Evolutionary conservation across 1,284 basidiomycete species (phyloP), one percentile per base, ranked within the genome.

Genomic region (Melampsora allii-populina): DNA sequence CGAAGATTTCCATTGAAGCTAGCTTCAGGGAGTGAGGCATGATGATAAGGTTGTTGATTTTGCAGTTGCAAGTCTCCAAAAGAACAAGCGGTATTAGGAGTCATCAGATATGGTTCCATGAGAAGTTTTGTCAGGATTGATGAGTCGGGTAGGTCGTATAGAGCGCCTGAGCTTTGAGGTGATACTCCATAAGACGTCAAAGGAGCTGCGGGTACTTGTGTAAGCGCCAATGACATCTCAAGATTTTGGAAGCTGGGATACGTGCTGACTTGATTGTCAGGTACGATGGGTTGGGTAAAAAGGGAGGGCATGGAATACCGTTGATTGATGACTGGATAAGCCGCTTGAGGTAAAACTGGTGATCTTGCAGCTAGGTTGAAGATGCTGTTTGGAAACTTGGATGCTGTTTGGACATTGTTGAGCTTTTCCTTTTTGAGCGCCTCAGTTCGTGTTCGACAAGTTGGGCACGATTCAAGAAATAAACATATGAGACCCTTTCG

Each of bases 401-500:
- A 6, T 21, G 50, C 39, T 12, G 39, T 12, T 42, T 42, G 39
- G 39, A 3, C 12, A 56, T 21, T 56, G 50, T 21, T 56, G 7
- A 56, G 27, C 50, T 42, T 59, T 27, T 68, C 66, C 56, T 67
- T 67, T 42, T 59, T 67, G 12, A 36, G 48, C 29, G 66, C 66
- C 21, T 67, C 66, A 59, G 21, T 67, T 27, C 66, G 66, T 36
- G 66, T 59, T 21, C 56, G 66, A 59, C 66, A 67, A 12, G 66
- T 67, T 19, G 66, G 66, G 46, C 66, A 67, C 29, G 33, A 56
- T 58, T 67, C 50, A 27, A 68, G 67, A 46, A 68, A 68, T n/a
- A 68, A 24, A 58, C 67, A 68, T 31, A 68, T 68, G 17, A 67
- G 39, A n/a, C 66, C 66, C 27, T 67, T 67, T 3, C 66, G 66